Base-by-base conservation (phyloP, 2,329 filamentous ascomycete genomes). In the Xylaria digitata region DNA sequence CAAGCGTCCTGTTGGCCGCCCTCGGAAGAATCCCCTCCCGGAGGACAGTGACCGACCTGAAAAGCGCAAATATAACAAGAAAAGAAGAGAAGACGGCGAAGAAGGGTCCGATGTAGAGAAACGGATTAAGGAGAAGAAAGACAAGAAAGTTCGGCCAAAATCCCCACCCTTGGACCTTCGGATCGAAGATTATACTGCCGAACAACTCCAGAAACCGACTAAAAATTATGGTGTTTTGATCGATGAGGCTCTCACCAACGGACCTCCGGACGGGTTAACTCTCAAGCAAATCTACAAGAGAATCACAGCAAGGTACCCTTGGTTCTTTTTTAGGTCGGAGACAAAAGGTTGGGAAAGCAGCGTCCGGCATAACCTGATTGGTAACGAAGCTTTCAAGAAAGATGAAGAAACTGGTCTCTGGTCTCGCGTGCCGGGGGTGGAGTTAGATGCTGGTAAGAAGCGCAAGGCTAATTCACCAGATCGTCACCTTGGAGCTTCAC, bases 271-370 rank as follows among this genome's bases (percentile, higher is more conserved):
- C 3, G 86, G 86, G 3, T 77, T 89, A 48, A 86, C 84, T 3
- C 80, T 89, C 52, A 88, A 88, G 76, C 86, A 89, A 76, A 88
- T 89, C 61, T 89, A 89, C 78, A 89, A 89, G 76, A 81, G 86
- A 55, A 89, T 89, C 60, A 85, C 84, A 70, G 80, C 82, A 66
- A 82, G 81, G 70, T 88, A 88, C 70, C 86, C 86, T 9, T 88
- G 84, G 81, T 89, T 86, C 70, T 86, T 84, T 70, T 89, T 89
- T 72, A 82, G 81, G 61, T 85, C 86, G 19, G 86, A 87, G 73
- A 89, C 87, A 6, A 89, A 88, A 74, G 87, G 87, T n/a, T 89
- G 87, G 87, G 86, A 89, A 75, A 89, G 86, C 70, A 89, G 86
- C 71, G 87, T 89, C n/a, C 84, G 87, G 0, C 87, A 89, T 72